phyloP scores from a whole-genome alignment of 208 protist genomes.

The Kentomonas sorsogonicus region DNA sequence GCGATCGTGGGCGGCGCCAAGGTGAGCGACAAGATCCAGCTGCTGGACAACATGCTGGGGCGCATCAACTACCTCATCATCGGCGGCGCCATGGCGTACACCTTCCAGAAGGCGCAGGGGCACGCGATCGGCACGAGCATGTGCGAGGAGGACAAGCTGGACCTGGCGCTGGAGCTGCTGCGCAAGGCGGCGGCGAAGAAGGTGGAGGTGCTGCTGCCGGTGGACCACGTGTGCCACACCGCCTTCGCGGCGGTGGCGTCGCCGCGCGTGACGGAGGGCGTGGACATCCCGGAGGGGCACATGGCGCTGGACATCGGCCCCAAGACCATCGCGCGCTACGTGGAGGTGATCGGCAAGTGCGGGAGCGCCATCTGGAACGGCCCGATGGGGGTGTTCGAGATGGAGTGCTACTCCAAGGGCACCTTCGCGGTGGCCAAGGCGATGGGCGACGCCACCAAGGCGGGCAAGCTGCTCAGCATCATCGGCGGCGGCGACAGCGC shows the following conservation, averaged over 20 bases:
- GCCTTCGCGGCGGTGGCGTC: conserved; percentile 84
- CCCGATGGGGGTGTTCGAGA: conserved; percentile 97
- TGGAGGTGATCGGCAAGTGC: conserved; percentile 59
- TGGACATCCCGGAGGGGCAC: conserved; percentile 79
- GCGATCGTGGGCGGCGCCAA: conserved; percentile 98
- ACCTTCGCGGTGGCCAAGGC: conserved; percentile 82
- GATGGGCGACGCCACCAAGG: conserved; percentile 63
- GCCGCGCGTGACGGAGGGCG: conserved; percentile 58
- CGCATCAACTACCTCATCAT: conserved; percentile 98
- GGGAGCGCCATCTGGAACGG: conserved; percentile 97
- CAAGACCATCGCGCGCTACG: conserved; percentile 80
- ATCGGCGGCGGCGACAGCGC: conserved; percentile 97
- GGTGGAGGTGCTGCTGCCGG: conserved; percentile 96
- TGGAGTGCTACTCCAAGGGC: conserved; percentile 92
- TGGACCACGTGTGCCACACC: conserved; percentile 95
- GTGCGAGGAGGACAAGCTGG: conserved; percentile 91
- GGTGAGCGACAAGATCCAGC: conserved; percentile 98
- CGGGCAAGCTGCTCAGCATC: conserved; percentile 78
- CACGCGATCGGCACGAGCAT: conserved; percentile 93
- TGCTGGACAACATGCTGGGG: conserved; percentile 98
- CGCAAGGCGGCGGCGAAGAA: conserved; percentile 92
- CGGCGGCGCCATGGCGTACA: conserved; percentile 98
- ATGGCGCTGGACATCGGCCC: conserved; percentile 97
- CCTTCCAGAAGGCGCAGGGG: conserved; percentile 92
- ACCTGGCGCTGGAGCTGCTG: conserved; percentile 87